Evolutionary conservation across 148 eudicot species (phyloP), one percentile per base, ranked within the genome.

Genomic region (Diospyros lotus): DNA sequence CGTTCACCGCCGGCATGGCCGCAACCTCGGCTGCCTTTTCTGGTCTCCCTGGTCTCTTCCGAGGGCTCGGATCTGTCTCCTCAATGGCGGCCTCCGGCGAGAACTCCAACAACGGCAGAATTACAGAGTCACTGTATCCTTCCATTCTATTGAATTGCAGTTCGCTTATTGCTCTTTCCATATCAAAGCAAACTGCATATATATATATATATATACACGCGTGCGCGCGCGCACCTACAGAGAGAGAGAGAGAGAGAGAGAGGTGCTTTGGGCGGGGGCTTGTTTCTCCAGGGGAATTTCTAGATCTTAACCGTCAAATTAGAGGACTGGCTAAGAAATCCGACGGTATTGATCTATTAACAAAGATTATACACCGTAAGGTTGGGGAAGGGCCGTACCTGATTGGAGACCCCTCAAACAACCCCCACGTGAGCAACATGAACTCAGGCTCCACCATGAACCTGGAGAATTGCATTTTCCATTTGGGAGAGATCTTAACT

Each of bases 81-180:
- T 18, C 42, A 6, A 13, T 61, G 10, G 42, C 43, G 13, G 44
- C 45, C 40, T n/a, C 44, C 9, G 68, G 68, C 6, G 58, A 28
- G 15, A 75, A 61, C 38, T 78, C 74, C 12, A 59, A 4, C 13
- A 82, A 62, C 54, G 82, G 77, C 17, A 74, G 74, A 52, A 68
- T 78, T 15, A 69, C 66, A 28, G 68, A 38, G 13, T 80, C 83
- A 10, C 68, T 76, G 58, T 76, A 70, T 5, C 72, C 72, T 52
- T 78, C 76, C 78, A 77, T 81, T 3, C 74, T 66, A 8, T 60
- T 68, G 75, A 52, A 12, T 52, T 76, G 8, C 62, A 80, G 10
- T 52, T 11, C 54, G 8, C 56, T 67, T 12, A 69, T 75, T 15
- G 41, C 75, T n/a, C 54, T 75, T 18, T 71, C 68, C 13, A 4